Evolutionary conservation across 805 yeast species (phyloP), one percentile per base, ranked within the genome.

Genomic region (Spathaspora arborariae): DNA sequence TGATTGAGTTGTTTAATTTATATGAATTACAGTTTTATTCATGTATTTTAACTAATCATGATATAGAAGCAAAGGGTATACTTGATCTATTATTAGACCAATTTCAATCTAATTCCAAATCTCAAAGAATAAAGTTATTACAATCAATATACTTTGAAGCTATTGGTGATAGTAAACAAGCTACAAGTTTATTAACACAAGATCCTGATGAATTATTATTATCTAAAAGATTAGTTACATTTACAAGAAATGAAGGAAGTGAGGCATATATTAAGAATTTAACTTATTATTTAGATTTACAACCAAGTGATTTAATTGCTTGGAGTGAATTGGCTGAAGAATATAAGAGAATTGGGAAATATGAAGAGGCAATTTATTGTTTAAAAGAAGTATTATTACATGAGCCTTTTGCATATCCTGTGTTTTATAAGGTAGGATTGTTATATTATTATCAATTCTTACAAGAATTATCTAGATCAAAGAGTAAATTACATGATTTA

Each of bases 261-360:
- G 41, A 36, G 5, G 67, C 64, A n/a, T 87, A 80, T 60, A 74
- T 88, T 39, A 67, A 72, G 30, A 76, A 75, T 45, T 70, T 91
- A 54, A 67, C 70, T 9, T 75, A 70, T 30, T 79, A 75, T 52
- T 64, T 88, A 44, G 84, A 82, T 45, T 65, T 75, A 43, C 81
- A 78, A 54, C 96, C 97, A 1, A 62, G 83, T 18, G 98, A 94
- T 62, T 69, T 79, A 2, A 82, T 85, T 51, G 69, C 85, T 2
- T 89, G 96, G 96, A 74, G 81, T 41, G 96, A 88, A 63, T 70
- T 90, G 46, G 85, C 82, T 3, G 79, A 80, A 33, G 69, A 77
- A n/a, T 92, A 92, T 60, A 64, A 64, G 20, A 60, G 68, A 11
- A 50, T 75, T 7, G 90, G 90, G 1, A 81, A 82, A 57, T 82